Percentiles rank a stretch among this genome's conserved stretches.
Evolutionary conservation across 805 yeast genomes (phyloP).

Genomic region (Cyberlindnera maclurae): DNA sequence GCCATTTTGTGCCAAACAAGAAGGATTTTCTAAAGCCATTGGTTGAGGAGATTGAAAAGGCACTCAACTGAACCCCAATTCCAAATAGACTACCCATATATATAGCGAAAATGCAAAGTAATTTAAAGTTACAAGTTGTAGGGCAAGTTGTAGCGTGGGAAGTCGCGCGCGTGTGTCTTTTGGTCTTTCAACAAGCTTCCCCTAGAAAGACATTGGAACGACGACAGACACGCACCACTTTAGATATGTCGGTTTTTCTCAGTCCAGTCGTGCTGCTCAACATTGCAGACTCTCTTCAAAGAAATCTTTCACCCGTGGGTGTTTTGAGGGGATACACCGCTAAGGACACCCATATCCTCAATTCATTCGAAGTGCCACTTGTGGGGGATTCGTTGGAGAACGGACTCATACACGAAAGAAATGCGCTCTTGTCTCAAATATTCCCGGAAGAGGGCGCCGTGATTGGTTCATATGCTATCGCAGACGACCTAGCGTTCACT

Average conservation of each 20-base stretch:
- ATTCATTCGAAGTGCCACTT: conserved; percentile 11
- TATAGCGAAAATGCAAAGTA: too few relatives aligned
- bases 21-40: conserved; percentile 44
- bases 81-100: too few relatives aligned
- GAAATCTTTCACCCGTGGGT: conserved; percentile 8
- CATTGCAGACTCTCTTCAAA: conserved; percentile 11
- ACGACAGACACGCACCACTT: too few relatives aligned
- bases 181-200: too few relatives aligned
- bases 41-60: conserved; percentile 29
- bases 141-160: too few relatives aligned
- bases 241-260: conserved; percentile 2
- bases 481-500: conserved; percentile 1
- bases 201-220: too few relatives aligned
- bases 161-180: too few relatives aligned
- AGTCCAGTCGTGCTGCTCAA: conserved; percentile 13
- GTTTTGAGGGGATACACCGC: conserved; percentile 7
- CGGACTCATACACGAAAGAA: conserved; percentile 3
- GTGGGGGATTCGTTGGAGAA: conserved; percentile 2
- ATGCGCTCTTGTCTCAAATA: conserved; percentile 10
- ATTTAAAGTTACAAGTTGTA: too few relatives aligned
- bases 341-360: conserved; percentile 1
- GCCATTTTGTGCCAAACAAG: conserved; percentile 92
- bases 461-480: conserved; percentile 9
- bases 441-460: conserved; percentile 12
- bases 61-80: conserved; percentile 1